Evolutionary conservation across 768 basidiomycete genomes (phyloP).

Genomic region (Termitomyces sp.): DNA sequence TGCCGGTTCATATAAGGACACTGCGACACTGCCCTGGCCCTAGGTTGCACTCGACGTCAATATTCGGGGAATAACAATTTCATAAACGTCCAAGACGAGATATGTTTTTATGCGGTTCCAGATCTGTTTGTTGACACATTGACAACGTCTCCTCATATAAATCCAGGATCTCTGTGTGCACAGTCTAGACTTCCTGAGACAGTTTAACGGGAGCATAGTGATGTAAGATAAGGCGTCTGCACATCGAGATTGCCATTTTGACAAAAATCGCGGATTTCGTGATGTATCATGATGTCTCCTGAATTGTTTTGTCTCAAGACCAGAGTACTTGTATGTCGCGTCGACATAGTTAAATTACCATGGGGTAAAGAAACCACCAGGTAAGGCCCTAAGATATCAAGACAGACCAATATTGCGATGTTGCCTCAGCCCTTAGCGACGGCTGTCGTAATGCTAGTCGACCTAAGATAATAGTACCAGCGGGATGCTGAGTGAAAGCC

Average conservation of each 20-base stretch:
- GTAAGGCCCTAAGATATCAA: background rate
- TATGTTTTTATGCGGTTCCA: background rate
- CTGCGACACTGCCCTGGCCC: background rate
- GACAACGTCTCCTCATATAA: background rate
- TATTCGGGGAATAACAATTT: background rate
- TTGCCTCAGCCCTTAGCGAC: no score
- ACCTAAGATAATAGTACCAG: no score
- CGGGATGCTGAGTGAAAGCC: no score
- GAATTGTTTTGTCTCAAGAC: background rate
- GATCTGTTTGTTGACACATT: background rate
- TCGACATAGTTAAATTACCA: background rate
- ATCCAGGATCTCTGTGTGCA: background rate
- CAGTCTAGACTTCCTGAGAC: background rate
- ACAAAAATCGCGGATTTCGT: background rate
- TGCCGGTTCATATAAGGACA: background rate
- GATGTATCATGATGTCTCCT: background rate
- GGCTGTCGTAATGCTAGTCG: no score
- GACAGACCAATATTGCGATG: no score
- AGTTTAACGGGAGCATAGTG: background rate
- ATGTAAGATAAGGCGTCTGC: background rate
- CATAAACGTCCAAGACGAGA: background rate
- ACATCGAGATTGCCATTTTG: background rate
- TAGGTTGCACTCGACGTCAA: slow-evolving; percentile 20
- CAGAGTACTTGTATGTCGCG: background rate
- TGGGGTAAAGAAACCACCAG: background rate